Percentiles rank a stretch among this genome's conserved stretches.
Conservation (phyloP, 139 green algal genomes). For the Tetraselmis striata region DNA sequence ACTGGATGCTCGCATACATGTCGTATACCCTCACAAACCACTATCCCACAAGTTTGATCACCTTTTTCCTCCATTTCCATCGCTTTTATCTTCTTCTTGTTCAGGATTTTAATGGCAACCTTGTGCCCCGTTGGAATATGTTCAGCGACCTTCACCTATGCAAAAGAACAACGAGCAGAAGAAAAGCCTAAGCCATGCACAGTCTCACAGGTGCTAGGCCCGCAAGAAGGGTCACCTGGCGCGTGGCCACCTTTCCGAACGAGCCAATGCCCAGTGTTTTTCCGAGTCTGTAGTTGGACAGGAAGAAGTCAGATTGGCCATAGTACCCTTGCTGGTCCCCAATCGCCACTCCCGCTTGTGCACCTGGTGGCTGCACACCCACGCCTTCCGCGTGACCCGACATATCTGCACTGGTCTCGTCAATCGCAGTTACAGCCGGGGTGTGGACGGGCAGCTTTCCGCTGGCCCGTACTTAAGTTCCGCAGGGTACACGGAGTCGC, state of each 20-base stretch:
- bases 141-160: constrained; percentile 95
- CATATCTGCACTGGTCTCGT: too few species aligned
- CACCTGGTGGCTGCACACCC: too few species aligned
- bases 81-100: constrained; percentile 95
- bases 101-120: constrained; percentile 99
- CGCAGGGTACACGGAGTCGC: too few species aligned
- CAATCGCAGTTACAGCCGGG: too few species aligned
- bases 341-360: too few species aligned
- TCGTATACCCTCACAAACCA: too few species aligned
- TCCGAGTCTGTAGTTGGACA: constrained; percentile 93
- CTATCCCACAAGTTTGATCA: constrained; percentile 11
- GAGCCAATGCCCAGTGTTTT: constrained; percentile 98
- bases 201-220: not conserved
- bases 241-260: constrained; percentile 91
- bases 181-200: not conserved
- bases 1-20: too few species aligned
- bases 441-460: too few species aligned
- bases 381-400: too few species aligned
- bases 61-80: constrained; percentile 99
- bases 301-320: constrained; percentile 66
- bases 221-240: not conserved
- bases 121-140: constrained; percentile 95
- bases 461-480: too few species aligned
- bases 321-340: not conserved
- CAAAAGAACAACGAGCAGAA: not conserved